Evolutionary conservation across 2,329 filamentous ascomycete species (phyloP), one percentile per base, ranked within the genome.

Genomic region (Cladosporium sp.): DNA sequence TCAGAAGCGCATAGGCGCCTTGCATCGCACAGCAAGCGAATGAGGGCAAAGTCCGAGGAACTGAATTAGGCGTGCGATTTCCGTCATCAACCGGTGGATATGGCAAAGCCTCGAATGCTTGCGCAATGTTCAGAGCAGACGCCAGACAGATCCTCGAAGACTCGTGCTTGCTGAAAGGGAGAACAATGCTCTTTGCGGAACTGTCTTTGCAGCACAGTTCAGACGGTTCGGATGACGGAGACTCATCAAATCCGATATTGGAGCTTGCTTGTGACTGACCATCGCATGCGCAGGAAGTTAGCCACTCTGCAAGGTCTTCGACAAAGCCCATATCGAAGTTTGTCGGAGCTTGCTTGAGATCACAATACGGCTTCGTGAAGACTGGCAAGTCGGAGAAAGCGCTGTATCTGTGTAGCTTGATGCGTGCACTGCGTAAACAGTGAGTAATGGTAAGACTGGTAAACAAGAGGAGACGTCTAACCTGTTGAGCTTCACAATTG

Each of bases 401-500:
- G 67, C 78, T 80, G 70, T 83, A 84, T 1, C 83, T 79, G 67
- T 85, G 83, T 3, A 84, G 70, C 68, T 85, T 85, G 67, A 84
- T 83, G 16, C 82, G 76, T 13, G 83, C 82, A 71, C 83, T 84
- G 26, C 6, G 2, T 28, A 2, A 4, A n/a, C 7, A 13, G 18
- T 54, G 14, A 32, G 14, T 23, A 23, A 14, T 21, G 8, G 7
- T 16, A 26, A 32, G 18, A 1, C 7, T 1, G 1, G 25, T 21
- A 54, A 3, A 21, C 11, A 5, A 1, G 39, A 1, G 39, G 8
- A 51, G 13, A 11, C 48, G 1, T 62, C 70, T 56, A 70, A 79
- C 81, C 81, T 84, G 70, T 84, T 83, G 21, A 84, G 67, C 68
- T 84, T 85, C 64, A 84, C 84, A 14, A 78, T 77, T 11, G 82